Conservation (phyloP, 352 stramenopile species). For the Globisporangium polare region DNA sequence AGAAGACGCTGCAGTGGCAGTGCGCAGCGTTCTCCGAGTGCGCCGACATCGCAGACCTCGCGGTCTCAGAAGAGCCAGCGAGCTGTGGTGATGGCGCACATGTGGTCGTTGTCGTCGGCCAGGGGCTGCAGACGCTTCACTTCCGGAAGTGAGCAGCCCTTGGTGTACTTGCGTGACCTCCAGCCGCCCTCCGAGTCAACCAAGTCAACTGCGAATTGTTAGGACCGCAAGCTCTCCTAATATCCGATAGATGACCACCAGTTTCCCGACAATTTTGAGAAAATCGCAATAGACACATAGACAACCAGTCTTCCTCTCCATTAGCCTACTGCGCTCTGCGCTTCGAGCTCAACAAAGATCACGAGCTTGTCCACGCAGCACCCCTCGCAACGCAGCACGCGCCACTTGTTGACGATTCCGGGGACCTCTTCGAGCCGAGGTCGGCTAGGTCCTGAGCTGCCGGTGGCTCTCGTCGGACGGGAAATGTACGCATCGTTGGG, state of each 20-base stretch:
- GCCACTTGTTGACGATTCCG: no score
- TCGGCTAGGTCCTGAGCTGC: no score
- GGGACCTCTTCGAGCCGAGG: no score
- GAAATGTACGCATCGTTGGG: no score
- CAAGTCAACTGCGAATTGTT: neutral
- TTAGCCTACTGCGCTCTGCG: neutral
- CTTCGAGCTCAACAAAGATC: neutral
- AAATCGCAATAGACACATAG: neutral
- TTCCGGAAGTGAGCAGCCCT: constrained; percentile 36
- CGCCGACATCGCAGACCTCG: constrained; percentile 73
- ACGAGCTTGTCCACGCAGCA: neutral
- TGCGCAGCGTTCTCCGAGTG: constrained; percentile 69
- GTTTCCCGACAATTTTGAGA: neutral
- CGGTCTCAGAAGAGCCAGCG: constrained; percentile 20
- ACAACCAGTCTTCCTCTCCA: neutral
- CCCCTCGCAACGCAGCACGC: neutral
- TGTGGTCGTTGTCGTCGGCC: constrained; percentile 62
- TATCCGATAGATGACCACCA: neutral
- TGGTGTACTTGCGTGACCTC: no score
- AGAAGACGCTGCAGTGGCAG: constrained; percentile 40
- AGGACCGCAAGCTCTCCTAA: neutral
- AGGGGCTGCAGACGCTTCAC: constrained; percentile 66
- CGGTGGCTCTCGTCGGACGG: no score
- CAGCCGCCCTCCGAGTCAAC: neutral
- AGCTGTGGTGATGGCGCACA: constrained; percentile 5